Conservation (phyloP, 306 rosid genomes). For the Vigna unguiculata region DNA sequence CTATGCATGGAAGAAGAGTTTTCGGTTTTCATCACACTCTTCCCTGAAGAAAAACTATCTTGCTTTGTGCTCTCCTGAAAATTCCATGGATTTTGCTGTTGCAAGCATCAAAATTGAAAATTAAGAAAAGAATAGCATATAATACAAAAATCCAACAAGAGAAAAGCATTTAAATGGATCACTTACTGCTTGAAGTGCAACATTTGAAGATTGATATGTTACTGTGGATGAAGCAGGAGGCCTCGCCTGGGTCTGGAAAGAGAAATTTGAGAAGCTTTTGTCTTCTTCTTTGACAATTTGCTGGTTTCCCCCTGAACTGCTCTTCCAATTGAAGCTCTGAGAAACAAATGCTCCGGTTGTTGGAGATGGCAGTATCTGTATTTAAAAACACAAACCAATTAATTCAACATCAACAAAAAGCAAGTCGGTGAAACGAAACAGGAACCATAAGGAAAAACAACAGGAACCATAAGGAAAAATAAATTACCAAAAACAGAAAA, state of each 20-base stretch:
- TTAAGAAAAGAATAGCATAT: background rate
- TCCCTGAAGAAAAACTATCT: conserved; percentile 47
- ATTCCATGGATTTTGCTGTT: conserved; percentile 65
- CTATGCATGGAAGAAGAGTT: conserved; percentile 57
- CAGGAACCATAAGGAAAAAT: background rate
- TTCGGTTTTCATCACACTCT: conserved; percentile 56
- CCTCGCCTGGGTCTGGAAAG: conserved; percentile 69
- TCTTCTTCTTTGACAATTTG: conserved; percentile 61
- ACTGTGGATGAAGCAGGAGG: conserved; percentile 56
- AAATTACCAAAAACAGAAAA: background rate
- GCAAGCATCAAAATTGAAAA: conserved; percentile 4
- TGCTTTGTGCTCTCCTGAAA: conserved; percentile 60
- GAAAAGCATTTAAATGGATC: conserved; percentile 13
- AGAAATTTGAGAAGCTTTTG: conserved; percentile 64
- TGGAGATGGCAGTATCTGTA: conserved; percentile 84
- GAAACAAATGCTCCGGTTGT: conserved; percentile 80
- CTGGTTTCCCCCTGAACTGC: conserved; percentile 54
- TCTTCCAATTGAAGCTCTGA: conserved; percentile 71
- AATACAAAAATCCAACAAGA: background rate
- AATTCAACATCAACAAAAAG: background rate
- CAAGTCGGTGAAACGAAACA: background rate
- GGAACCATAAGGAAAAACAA: conserved; percentile 32
- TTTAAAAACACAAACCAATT: conserved; percentile 1
- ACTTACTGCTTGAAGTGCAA: conserved; percentile 60
- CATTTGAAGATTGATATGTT: conserved; percentile 60